Conservation (phyloP, 768 basidiomycete species). For the Calocera cornea region DNA sequence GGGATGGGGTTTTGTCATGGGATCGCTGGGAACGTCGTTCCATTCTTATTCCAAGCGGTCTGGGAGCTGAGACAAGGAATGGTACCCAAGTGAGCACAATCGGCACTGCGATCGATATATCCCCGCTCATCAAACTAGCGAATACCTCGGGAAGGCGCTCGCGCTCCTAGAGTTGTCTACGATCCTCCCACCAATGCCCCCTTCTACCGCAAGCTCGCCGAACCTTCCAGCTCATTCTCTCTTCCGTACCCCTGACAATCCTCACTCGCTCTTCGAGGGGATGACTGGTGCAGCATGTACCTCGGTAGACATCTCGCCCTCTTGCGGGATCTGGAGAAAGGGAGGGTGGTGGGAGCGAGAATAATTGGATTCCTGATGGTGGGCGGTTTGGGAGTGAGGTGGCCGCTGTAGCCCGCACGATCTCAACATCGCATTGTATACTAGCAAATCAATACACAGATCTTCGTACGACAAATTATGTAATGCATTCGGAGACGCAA, state of each 20-base stretch:
- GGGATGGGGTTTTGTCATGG: background rate
- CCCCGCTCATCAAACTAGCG: background rate
- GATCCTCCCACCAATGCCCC: background rate
- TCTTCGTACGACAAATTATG: too few relatives aligned
- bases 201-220: background rate
- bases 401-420: conserved; percentile 1
- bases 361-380: background rate
- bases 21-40: background rate
- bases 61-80: background rate
- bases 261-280: background rate
- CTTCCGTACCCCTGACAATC: background rate
- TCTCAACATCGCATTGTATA: background rate
- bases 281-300: background rate
- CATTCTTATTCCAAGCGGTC: background rate
- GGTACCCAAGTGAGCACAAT: background rate
- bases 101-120: background rate
- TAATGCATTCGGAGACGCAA: too few relatives aligned
- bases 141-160: background rate
- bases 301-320: background rate
- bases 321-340: background rate
- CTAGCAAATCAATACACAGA: background rate
- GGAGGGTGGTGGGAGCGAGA: background rate
- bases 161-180: background rate
- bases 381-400: background rate
- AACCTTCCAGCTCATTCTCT: background rate